Evolutionary conservation across 139 green algal species (phyloP).

Genomic region (Coelastrella sp.): DNA sequence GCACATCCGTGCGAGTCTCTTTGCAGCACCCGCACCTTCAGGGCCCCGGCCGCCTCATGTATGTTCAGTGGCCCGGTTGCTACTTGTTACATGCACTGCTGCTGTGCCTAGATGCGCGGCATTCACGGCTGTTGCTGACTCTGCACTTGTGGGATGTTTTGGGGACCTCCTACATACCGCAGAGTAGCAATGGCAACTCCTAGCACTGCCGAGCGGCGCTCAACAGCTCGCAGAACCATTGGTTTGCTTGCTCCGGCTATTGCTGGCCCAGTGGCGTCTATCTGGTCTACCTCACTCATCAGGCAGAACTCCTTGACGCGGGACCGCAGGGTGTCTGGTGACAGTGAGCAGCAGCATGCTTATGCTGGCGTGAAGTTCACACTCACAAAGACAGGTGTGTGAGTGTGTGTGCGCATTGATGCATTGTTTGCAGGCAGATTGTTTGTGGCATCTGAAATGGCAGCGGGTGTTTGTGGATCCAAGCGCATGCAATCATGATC

Average conservation of each 20-base stretch:
- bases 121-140: not conserved
- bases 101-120: too few species aligned
- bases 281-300: constrained; percentile 9
- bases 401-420: not conserved
- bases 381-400: constrained; percentile 17
- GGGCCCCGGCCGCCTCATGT: too few species aligned
- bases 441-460: too few species aligned
- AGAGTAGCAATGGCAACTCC: constrained; percentile 24
- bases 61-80: too few species aligned
- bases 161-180: not conserved
- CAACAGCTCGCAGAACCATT: not conserved
- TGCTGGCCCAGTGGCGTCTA: constrained; percentile 18
- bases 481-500: not conserved
- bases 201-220: constrained; percentile 8
- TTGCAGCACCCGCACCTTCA: not conserved
- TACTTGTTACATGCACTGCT: too few species aligned
- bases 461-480: not conserved
- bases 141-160: not conserved
- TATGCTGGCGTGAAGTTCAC: constrained; percentile 11
- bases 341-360: not conserved
- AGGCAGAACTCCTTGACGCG: not conserved
- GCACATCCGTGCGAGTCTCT: not conserved
- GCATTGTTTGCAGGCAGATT: not conserved
- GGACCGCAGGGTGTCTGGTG: not conserved
- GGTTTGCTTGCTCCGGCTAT: not conserved